These are phyloP conservation scores for Singerocomus inundabilis DNA, from an alignment of 1,284 basidiomycete genomes.

Conservation along the genomic window DNA sequence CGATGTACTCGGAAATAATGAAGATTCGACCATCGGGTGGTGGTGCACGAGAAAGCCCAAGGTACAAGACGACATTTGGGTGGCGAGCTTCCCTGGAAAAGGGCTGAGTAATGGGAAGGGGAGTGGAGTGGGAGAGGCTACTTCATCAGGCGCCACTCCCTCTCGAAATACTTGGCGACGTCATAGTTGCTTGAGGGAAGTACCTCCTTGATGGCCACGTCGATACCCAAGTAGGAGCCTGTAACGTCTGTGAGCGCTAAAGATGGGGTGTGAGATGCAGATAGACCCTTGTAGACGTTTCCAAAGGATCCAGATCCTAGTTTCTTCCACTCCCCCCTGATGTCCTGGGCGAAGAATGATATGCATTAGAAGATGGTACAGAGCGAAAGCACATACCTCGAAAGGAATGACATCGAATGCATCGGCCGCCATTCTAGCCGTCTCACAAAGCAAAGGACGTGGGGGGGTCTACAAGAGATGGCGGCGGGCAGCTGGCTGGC, in stretches of 20 bases:
- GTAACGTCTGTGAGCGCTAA: slow-evolving; percentile 9
- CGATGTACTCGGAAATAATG: slow-evolving; percentile 88
- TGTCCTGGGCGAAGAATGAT: slow-evolving; percentile 54
- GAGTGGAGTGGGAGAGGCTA: slow-evolving; percentile 22
- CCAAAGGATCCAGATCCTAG: slow-evolving; percentile 91
- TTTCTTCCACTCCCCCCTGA: slow-evolving; percentile 85
- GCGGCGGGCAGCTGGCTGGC: background rate
- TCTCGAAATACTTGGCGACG: slow-evolving; percentile 95
- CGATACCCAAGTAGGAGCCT: slow-evolving; percentile 91
- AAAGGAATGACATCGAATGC: slow-evolving; percentile 84
- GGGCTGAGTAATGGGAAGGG: slow-evolving; percentile 7
- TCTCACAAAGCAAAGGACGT: background rate
- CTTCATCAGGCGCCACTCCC: slow-evolving; percentile 97
- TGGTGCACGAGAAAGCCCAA: slow-evolving; percentile 89
- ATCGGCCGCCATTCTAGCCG: slow-evolving; percentile 40
- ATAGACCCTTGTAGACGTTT: slow-evolving; percentile 83
- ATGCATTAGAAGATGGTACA: background rate
- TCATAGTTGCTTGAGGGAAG: slow-evolving; percentile 88
- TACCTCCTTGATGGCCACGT: slow-evolving; percentile 96
- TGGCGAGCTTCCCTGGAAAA: slow-evolving; percentile 70
- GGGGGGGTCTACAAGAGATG: slow-evolving; percentile 1
- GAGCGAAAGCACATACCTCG: slow-evolving; percentile 48
- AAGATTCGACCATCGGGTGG: slow-evolving; percentile 80
- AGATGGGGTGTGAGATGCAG: background rate
- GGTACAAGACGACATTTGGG: slow-evolving; percentile 92